Percentiles rank a stretch among this genome's conserved stretches.
Conservation (phyloP, 306 rosid species). For the Abrus pulchellus region DNA sequence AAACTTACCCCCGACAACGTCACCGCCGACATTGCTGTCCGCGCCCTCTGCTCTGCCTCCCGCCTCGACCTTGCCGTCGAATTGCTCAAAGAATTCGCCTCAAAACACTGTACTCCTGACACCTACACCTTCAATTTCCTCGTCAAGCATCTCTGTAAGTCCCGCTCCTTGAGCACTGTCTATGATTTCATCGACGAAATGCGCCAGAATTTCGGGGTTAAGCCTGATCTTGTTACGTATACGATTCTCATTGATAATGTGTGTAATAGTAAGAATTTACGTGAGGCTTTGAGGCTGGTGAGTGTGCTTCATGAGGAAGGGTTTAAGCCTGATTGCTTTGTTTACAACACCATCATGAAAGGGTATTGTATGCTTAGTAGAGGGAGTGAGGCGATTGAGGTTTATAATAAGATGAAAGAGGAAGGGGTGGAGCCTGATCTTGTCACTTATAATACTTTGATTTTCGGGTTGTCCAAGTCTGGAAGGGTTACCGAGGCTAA, state of each 20-base stretch:
- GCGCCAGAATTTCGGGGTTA: slow-evolving; percentile 53
- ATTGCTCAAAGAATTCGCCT: slow-evolving; percentile 62
- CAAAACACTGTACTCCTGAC: slow-evolving; percentile 69
- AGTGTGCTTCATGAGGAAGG: slow-evolving; percentile 73
- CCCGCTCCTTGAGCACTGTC: slow-evolving; percentile 57
- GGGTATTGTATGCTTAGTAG: slow-evolving; percentile 80
- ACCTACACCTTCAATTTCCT: slow-evolving; percentile 72
- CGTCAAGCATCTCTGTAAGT: slow-evolving; percentile 74
- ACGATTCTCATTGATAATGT: slow-evolving; percentile 89
- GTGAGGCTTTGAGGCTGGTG: slow-evolving; percentile 74
- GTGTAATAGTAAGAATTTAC: slow-evolving; percentile 73
- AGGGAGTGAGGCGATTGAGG: slow-evolving; percentile 78
- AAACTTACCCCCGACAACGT: slow-evolving; percentile 69
- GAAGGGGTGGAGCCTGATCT: slow-evolving; percentile 87
- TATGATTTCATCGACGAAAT: slow-evolving; percentile 67
- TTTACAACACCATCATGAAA: slow-evolving; percentile 87
- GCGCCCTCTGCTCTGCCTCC: slow-evolving; percentile 68
- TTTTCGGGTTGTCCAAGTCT: slow-evolving; percentile 76
- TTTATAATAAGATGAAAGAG: slow-evolving; percentile 82
- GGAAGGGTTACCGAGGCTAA: slow-evolving; percentile 76
- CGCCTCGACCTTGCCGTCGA: slow-evolving; percentile 67
- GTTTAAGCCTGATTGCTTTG: slow-evolving; percentile 81
- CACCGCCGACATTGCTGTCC: slow-evolving; percentile 72
- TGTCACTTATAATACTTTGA: slow-evolving; percentile 83
- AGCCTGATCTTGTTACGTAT: slow-evolving; percentile 86